phyloP scores from a whole-genome alignment of 768 basidiomycete genomes.

The Flagelloscypha sp. region DNA sequence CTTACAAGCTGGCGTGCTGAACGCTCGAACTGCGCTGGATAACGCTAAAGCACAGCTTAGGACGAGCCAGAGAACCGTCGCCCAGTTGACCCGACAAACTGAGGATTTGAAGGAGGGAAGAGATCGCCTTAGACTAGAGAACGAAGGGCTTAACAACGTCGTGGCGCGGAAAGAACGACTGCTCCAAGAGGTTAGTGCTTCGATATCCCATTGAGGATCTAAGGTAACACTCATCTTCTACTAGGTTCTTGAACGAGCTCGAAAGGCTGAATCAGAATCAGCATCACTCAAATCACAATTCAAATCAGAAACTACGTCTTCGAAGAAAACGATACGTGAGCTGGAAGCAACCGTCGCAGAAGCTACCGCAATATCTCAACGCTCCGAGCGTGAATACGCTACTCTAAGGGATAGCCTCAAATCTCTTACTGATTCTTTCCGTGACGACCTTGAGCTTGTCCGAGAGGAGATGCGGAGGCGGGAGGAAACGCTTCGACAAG shows the following conservation, averaged over 20 bases:
- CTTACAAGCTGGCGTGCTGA: constrained; percentile 75
- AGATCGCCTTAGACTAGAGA: constrained; percentile 75
- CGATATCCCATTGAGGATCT: constrained; percentile 3
- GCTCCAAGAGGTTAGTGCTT: constrained; percentile 64
- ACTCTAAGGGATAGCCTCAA: constrained; percentile 72
- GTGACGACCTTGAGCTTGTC: constrained; percentile 62
- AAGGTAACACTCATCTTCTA: background rate
- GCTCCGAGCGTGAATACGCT: constrained; percentile 76
- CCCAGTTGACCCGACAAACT: constrained; percentile 74
- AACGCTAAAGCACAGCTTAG: constrained; percentile 80
- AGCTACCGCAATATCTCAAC: constrained; percentile 69
- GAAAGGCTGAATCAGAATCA: constrained; percentile 78
- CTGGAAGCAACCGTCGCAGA: constrained; percentile 71
- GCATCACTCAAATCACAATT: constrained; percentile 59
- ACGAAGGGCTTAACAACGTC: constrained; percentile 82
- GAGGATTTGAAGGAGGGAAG: constrained; percentile 86
- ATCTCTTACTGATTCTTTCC: constrained; percentile 64
- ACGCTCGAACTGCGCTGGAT: constrained; percentile 74
- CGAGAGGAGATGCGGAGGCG: constrained; percentile 66
- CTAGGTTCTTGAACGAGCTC: constrained; percentile 73
- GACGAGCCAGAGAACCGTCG: constrained; percentile 74
- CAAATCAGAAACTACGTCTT: constrained; percentile 61
- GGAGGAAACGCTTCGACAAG: constrained; percentile 60
- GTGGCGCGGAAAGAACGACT: constrained; percentile 82
- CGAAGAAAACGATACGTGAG: constrained; percentile 71